A percentile compares a stretch with the other conserved stretches of the same genome.
These are phyloP conservation scores for Rhodotorula sp. DNA, from an alignment of 1,284 basidiomycete species.

Conservation along the genomic window DNA sequence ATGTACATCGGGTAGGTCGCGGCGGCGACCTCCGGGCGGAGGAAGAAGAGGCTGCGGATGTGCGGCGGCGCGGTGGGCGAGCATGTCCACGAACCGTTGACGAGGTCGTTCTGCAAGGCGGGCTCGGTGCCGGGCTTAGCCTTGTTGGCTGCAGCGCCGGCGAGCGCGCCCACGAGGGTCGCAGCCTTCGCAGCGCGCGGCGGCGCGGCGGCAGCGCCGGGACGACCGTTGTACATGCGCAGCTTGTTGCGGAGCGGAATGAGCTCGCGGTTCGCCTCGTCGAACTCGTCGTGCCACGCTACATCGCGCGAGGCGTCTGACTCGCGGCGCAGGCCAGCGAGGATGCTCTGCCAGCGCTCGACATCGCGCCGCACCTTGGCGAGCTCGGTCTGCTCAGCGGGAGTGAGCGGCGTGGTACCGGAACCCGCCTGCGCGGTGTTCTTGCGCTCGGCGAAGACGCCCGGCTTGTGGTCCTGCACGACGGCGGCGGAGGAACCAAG, in stretches of 20 bases:
- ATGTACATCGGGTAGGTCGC: background rate
- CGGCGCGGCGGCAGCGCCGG: background rate
- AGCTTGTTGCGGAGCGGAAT: background rate
- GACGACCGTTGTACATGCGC: background rate
- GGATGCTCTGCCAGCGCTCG: background rate
- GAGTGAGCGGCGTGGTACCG: background rate
- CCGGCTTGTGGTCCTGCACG: background rate
- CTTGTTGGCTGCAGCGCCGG: background rate
- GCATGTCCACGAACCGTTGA: background rate
- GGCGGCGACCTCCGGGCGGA: background rate
- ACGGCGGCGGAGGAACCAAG: background rate
- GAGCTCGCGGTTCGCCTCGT: background rate
- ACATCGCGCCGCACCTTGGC: background rate
- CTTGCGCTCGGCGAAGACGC: conserved; percentile 13
- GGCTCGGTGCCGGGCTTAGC: background rate
- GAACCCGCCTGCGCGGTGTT: conserved; percentile 1
- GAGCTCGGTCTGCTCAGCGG: background rate
- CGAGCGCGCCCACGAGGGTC: background rate
- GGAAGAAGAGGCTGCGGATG: background rate
- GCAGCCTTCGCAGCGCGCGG: background rate
- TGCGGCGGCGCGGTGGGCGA: background rate
- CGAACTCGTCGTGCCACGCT: background rate
- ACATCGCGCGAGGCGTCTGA: background rate
- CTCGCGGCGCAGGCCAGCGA: background rate
- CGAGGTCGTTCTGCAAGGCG: background rate